A percentile compares a stretch with the other conserved stretches of the same genome.
phyloP scores from a whole-genome alignment of 2,329 filamentous ascomycete genomes.

The Lizonia empirigonia region DNA sequence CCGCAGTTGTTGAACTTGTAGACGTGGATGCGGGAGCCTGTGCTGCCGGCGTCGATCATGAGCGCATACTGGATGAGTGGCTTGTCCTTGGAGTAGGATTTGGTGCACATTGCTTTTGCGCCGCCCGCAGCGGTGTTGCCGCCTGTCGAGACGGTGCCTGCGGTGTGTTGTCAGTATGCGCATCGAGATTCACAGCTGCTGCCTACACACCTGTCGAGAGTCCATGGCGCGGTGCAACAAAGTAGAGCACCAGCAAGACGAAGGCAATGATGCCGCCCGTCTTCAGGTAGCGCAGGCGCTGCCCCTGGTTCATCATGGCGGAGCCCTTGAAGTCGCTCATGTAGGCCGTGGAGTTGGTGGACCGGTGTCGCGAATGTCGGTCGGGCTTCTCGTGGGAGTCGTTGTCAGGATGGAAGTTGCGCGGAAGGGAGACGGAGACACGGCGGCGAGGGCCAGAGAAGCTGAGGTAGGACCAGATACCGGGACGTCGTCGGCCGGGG shows the following conservation, averaged over 20 bases:
- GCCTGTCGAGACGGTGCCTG: slow-evolving; percentile 32
- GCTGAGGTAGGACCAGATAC: slow-evolving; percentile 60
- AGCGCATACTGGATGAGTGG: slow-evolving; percentile 96
- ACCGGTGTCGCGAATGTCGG: slow-evolving; percentile 47
- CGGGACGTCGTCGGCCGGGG: slow-evolving; percentile 52
- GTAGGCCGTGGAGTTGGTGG: slow-evolving; percentile 46
- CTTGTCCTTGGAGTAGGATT: slow-evolving; percentile 83
- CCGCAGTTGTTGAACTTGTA: slow-evolving; percentile 99
- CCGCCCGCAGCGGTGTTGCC: slow-evolving; percentile 60
- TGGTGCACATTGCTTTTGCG: slow-evolving; percentile 75
- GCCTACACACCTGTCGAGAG: slow-evolving; percentile 35
- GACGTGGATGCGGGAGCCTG: slow-evolving; percentile 95
- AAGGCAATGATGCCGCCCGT: slow-evolving; percentile 65
- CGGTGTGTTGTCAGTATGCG: neutral
- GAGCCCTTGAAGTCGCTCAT: slow-evolving; percentile 53
- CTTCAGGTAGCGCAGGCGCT: slow-evolving; percentile 66
- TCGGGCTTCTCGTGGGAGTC: slow-evolving; percentile 57
- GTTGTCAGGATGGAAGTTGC: slow-evolving; percentile 39
- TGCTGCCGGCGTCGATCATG: slow-evolving; percentile 98
- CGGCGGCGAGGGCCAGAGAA: slow-evolving; percentile 57
- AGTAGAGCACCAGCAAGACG: slow-evolving; percentile 63
- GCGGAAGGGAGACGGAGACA: slow-evolving; percentile 58
- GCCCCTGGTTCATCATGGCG: slow-evolving; percentile 66
- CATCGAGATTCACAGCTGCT: neutral
- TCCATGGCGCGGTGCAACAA: slow-evolving; percentile 55